A percentile compares a stretch with the other conserved stretches of the same genome.
Evolutionary conservation across 441 rosid species (phyloP).

Genomic region (Populus hybrid): DNA sequence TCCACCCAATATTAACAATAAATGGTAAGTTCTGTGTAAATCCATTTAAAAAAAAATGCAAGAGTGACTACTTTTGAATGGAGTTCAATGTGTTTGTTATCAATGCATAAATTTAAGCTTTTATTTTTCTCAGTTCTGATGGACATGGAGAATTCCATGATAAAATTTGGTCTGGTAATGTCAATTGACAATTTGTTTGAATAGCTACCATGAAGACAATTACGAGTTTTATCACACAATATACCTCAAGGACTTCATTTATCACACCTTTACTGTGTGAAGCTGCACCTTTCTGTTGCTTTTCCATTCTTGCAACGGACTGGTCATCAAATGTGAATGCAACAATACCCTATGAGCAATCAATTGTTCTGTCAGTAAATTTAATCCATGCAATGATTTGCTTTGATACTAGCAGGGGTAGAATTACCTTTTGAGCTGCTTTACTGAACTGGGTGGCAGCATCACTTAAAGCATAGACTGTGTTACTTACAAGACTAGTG

Average conservation of each 20-base stretch:
- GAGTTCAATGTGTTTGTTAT: not conserved
- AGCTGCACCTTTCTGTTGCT: conserved; percentile 64
- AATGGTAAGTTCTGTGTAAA: too few relatives aligned
- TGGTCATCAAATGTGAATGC: conserved; percentile 95
- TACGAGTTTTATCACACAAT: conserved; percentile 7
- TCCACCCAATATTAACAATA: too few relatives aligned
- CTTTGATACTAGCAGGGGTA: conserved; percentile 17
- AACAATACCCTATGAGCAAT: conserved; percentile 71
- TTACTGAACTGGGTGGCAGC: conserved; percentile 98
- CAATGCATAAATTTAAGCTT: not conserved
- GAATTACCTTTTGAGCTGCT: conserved; percentile 94
- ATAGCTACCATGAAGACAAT: conserved; percentile 1
- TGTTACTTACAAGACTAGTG: conserved; percentile 85
- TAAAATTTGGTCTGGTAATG: not conserved
- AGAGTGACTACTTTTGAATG: not conserved
- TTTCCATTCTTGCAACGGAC: conserved; percentile 80
- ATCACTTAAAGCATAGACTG: conserved; percentile 92
- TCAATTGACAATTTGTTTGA: not conserved
- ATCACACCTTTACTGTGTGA: conserved; percentile 92
- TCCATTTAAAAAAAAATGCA: not conserved
- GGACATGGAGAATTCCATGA: not conserved
- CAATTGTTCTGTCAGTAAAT: conserved; percentile 16
- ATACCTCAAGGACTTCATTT: conserved; percentile 94
- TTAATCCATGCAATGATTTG: conserved; percentile 2
- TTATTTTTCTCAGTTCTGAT: not conserved